phyloP scores from a whole-genome alignment of 2,329 filamentous ascomycete genomes.

The Claviceps sp. region DNA sequence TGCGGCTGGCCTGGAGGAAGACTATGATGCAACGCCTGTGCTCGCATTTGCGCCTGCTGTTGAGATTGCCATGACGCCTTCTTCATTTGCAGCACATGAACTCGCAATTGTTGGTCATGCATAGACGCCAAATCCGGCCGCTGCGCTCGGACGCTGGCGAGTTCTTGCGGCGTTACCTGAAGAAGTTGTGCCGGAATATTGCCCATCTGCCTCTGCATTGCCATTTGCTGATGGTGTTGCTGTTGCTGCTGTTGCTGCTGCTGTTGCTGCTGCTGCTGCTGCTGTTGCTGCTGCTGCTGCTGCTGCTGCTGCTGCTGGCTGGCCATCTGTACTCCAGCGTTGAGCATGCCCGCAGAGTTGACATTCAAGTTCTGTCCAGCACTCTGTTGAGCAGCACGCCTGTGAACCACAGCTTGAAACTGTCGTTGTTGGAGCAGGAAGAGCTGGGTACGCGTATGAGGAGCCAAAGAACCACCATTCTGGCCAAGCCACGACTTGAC shows the following conservation, averaged over 20 bases:
- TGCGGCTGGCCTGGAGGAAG: constrained; percentile 10
- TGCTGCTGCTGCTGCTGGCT: constrained; percentile 12
- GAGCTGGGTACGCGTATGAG: constrained; percentile 20
- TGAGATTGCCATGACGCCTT: constrained; percentile 18
- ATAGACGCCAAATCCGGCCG: constrained; percentile 15
- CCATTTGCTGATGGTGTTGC: constrained; percentile 11
- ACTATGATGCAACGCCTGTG: constrained; percentile 10
- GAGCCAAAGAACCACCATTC: constrained; percentile 19
- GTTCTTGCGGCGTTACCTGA: constrained; percentile 21
- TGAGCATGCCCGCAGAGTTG: constrained; percentile 10
- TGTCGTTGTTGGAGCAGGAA: constrained; percentile 24
- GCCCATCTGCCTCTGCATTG: constrained; percentile 12
- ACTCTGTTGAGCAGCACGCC: constrained; percentile 14
- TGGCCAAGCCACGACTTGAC: constrained; percentile 28
- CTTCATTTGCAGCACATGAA: constrained; percentile 21
- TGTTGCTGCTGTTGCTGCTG: constrained; percentile 13
- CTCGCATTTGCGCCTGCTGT: constrained; percentile 12
- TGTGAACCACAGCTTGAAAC: constrained; percentile 22
- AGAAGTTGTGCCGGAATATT: constrained; percentile 19
- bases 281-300: not conserved
- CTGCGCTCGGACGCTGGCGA: constrained; percentile 17
- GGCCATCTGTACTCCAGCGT: constrained; percentile 14
- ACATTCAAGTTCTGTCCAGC: constrained; percentile 18
- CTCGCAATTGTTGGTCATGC: constrained; percentile 21
- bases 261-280: constrained; percentile 7